These are phyloP conservation scores for Aspergillus udagawae DNA, from an alignment of 2,329 filamentous ascomycete species.

Conservation along the genomic window DNA sequence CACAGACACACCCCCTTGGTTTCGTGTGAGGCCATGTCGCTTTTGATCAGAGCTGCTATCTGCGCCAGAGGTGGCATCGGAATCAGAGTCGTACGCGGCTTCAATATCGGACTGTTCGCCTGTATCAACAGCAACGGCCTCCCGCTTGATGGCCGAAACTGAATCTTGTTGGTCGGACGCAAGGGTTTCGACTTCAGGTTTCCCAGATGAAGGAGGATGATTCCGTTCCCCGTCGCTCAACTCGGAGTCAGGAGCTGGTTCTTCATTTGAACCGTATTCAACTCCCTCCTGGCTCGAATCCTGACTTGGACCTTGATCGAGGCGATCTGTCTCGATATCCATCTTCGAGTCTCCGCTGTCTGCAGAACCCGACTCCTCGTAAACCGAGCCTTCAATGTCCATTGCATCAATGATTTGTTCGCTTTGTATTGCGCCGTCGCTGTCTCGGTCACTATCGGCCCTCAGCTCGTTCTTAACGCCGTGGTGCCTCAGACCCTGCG, in stretches of 20 bases:
- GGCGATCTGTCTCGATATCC: not conserved
- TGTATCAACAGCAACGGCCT: not conserved
- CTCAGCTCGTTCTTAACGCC: not conserved
- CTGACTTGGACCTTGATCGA: not conserved
- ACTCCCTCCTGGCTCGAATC: not conserved
- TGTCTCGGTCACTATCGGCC: not conserved
- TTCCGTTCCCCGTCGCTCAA: not conserved
- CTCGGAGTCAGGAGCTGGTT: not conserved
- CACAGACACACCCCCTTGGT: not conserved
- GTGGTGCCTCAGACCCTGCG: not conserved
- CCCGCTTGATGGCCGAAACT: not conserved
- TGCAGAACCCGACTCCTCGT: not conserved
- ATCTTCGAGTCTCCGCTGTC: not conserved
- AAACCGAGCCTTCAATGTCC: slow-evolving; percentile 1
- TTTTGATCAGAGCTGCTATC: not conserved
- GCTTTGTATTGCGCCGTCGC: not conserved
- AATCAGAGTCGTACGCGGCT: not conserved
- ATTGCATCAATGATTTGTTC: not conserved
- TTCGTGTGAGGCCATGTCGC: not conserved
- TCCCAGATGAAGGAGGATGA: not conserved
- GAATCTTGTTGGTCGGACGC: not conserved
- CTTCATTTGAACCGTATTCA: not conserved
- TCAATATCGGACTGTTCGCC: not conserved
- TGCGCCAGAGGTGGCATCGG: not conserved
- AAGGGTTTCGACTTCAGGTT: not conserved